Evolutionary conservation across 768 basidiomycete genomes (phyloP).

Genomic region (Cystobasidium ongulense): DNA sequence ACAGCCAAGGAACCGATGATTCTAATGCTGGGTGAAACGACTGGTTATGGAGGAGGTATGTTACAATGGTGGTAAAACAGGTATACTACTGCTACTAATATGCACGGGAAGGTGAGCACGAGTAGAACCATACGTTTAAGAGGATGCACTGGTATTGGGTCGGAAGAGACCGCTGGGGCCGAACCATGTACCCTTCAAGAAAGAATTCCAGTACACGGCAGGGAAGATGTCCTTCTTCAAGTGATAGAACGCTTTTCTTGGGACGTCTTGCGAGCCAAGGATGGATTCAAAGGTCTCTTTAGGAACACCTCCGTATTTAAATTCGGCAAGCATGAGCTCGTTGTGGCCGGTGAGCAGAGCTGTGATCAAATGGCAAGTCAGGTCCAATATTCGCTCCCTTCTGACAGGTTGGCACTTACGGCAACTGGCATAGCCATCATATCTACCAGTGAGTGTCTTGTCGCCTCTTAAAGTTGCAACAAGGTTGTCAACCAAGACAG

Average conservation of each 20-base stretch:
- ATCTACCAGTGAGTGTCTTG: conserved; percentile 56
- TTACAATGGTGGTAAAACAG: too few species aligned
- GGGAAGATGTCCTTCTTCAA: conserved; percentile 58
- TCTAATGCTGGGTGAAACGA: too few species aligned
- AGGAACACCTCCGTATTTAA: conserved; percentile 81
- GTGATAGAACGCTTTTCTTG: conserved; percentile 65
- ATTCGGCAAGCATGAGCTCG: conserved; percentile 70
- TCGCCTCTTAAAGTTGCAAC: conserved; percentile 67
- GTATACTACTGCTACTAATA: too few species aligned
- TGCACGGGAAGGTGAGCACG: too few species aligned
- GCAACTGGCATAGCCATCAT: conserved; percentile 59
- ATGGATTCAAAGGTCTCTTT: conserved; percentile 70
- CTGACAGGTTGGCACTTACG: conserved; percentile 50
- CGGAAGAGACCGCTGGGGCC: background rate
- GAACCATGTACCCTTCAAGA: conserved; percentile 44
- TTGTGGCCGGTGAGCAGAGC: conserved; percentile 44
- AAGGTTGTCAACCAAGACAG: conserved; percentile 82
- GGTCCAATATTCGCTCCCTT: too few species aligned
- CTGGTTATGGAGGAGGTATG: too few species aligned
- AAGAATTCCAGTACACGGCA: conserved; percentile 12
- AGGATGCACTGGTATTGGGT: conserved; percentile 9
- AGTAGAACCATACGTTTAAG: background rate
- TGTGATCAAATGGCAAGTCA: too few species aligned
- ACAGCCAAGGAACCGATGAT: too few species aligned
- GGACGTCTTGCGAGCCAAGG: conserved; percentile 48